Evolutionary conservation across 352 stramenopile genomes (phyloP), one percentile per base, ranked within the genome.

Genomic region (Elongisporangium anandrum): DNA sequence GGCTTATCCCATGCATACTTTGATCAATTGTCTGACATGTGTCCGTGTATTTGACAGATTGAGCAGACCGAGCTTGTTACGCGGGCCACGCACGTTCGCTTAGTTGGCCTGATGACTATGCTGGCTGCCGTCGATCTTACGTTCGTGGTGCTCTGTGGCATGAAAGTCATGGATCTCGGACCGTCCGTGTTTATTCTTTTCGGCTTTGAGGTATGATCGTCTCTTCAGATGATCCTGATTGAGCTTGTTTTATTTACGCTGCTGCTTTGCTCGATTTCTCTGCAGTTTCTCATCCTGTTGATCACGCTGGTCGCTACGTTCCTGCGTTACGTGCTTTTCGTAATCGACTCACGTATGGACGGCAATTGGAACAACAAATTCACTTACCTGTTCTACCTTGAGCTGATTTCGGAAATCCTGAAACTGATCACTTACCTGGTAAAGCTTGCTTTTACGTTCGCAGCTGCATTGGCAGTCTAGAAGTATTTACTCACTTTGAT

Each of bases 371-470:
- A 83, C 48, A 93, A 88, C 66, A 97, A 97, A 70, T 92, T 90
- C 59, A 87, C 83, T 70, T 88, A 92, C 63, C 80, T 97, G 24
- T 98, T 99, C 74, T 95, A 97, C 54, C 78, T 99, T 21, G 97
- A 99, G 76, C 81, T 99, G 34, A 80, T 97, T 60, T 97, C 94
- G 7, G 91, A 99, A 68, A 85, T 96, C 56, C 79, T 96, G 56
- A 98, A 97, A 73, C 97, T 99, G 50, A 65, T 98, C 22, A 97
- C 98, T 54, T 99, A 99, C 65, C 47, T 99, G 51, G 88, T 94
- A 73, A n/a, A 50, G 65, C 60, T 16, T 1, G 17, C 52, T 15
- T 6, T 52, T n/a, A 52, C 52, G 39, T 23, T 38, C 13, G 34
- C 3, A 4, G 39, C 49, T 52, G 9, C n/a, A n/a, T n/a, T n/a